Percentiles rank a stretch among this genome's conserved stretches.
Conservation (phyloP, 805 yeast genomes). For the Nakazawaea populi region DNA sequence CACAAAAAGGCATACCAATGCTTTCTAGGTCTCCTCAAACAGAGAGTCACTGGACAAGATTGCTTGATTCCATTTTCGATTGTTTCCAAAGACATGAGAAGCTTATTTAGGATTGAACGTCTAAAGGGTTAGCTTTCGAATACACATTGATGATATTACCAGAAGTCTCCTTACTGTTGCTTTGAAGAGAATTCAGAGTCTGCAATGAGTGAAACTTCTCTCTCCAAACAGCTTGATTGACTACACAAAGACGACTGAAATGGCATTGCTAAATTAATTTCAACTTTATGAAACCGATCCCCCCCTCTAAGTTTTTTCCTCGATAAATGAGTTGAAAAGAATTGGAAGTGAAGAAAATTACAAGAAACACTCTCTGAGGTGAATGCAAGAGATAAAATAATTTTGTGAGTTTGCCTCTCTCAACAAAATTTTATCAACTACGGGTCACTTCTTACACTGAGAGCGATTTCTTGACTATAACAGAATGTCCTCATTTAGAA, state of each 20-base stretch:
- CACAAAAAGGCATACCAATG: no score
- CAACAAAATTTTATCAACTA: no score
- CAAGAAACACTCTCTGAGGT: no score
- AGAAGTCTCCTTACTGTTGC: not conserved
- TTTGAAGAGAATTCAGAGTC: not conserved
- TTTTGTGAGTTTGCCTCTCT: no score
- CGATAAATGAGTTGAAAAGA: no score
- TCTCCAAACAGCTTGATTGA: not conserved
- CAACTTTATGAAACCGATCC: no score
- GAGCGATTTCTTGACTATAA: not conserved
- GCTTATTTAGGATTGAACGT: not conserved
- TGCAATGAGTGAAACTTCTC: not conserved
- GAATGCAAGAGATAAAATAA: no score
- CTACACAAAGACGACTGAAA: no score
- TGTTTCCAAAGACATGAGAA: not conserved
- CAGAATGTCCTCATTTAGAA: constrained; percentile 25
- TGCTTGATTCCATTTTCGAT: constrained; percentile 1
- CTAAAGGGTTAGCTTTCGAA: constrained; percentile 1
- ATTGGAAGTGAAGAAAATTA: no score
- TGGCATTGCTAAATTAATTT: no score
- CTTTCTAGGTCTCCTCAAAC: not conserved
- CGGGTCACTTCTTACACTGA: no score
- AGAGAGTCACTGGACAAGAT: not conserved
- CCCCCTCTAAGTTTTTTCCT: no score
- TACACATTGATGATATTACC: not conserved